Base-by-base conservation (phyloP, 176 grass and related monocot genomes). In the Thalia dealbata region DNA sequence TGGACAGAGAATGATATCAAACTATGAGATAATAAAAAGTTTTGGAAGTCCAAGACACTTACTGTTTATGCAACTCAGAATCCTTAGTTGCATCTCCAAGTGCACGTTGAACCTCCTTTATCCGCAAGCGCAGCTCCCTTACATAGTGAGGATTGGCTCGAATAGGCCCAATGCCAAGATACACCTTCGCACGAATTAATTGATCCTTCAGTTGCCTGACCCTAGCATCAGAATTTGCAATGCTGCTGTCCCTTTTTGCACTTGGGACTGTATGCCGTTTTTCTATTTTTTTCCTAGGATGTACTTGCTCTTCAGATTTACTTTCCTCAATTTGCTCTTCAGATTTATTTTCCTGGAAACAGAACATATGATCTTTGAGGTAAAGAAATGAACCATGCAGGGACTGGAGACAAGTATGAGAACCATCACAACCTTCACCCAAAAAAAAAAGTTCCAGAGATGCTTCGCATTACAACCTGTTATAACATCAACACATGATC, bases 121-220 rank as follows among this genome's bases (percentile, higher is more conserved):
- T 85, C 77, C 86, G 82, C 14, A 82, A 69, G 13, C 88, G 76
- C 24, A 96, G 72, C 70, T 96, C 92, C 73, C 64, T 91, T 26
- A 96, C 76, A 72, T 87, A 91, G 42, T 81, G 86, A 46, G 86
- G 73, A 82, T 85, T 91, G 25, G 83, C 69, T 77, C 82, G 86
- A 75, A 82, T 85, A 45, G 86, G 70, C 73, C 88, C 86, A 55
- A 91, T 83, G 77, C 74, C 79, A 81, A 91, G 86, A 79, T 96
- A 96, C 35, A 96, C 92, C 73, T 78, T 96, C 64, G 88, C 92
- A 64, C 90, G 91, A 79, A 91, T 96, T 80, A 96, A 88, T 50
- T 85, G 92, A 75, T 96, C 92, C 78, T 81, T 96, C 76, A 96
- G 90, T 75, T 91, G 81, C 51, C 71, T 83, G 52, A 96, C 78